Evolutionary conservation across 768 basidiomycete species (phyloP).

Genomic region (Panellus pusillus): DNA sequence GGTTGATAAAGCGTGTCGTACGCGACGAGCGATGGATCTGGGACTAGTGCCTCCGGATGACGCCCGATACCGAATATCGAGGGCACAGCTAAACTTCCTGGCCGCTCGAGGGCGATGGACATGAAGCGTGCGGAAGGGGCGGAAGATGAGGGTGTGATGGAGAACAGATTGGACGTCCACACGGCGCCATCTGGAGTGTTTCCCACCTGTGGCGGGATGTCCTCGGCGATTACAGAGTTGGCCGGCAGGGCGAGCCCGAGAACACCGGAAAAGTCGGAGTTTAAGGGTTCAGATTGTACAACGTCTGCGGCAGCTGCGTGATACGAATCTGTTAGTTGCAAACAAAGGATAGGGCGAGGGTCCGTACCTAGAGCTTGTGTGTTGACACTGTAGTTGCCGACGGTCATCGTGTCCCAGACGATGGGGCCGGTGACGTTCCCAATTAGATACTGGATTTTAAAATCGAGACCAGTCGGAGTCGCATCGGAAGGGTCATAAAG

Average conservation of each 20-base stretch:
- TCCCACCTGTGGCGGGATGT: conserved; percentile 47
- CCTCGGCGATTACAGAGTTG: conserved; percentile 63
- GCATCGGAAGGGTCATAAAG: conserved; percentile 59
- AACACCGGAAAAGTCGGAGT: conserved; percentile 59
- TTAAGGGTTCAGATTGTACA: conserved; percentile 59
- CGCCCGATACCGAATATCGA: conserved; percentile 67
- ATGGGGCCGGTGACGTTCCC: conserved; percentile 63
- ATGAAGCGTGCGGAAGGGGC: conserved; percentile 66
- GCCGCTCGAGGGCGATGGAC: conserved; percentile 66
- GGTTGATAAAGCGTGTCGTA: conserved; percentile 43
- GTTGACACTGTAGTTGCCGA: conserved; percentile 65
- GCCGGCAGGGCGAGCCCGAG: conserved; percentile 74
- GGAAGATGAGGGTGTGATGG: conserved; percentile 50
- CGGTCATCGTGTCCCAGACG: conserved; percentile 62
- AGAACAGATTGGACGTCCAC: conserved; percentile 70
- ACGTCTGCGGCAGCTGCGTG: conserved; percentile 55
- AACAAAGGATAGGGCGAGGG: neutral
- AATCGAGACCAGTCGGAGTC: conserved; percentile 39
- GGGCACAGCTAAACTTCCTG: conserved; percentile 57
- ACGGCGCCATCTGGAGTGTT: conserved; percentile 65
- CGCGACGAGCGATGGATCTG: conserved; percentile 49
- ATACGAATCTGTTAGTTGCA: neutral
- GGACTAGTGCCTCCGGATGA: conserved; percentile 56
- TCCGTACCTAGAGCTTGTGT: conserved; percentile 69
- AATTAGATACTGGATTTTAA: conserved; percentile 58